These are phyloP conservation scores for Amesomyces nigricolor DNA, from an alignment of 2,329 filamentous ascomycete genomes.

Conservation along the genomic window DNA sequence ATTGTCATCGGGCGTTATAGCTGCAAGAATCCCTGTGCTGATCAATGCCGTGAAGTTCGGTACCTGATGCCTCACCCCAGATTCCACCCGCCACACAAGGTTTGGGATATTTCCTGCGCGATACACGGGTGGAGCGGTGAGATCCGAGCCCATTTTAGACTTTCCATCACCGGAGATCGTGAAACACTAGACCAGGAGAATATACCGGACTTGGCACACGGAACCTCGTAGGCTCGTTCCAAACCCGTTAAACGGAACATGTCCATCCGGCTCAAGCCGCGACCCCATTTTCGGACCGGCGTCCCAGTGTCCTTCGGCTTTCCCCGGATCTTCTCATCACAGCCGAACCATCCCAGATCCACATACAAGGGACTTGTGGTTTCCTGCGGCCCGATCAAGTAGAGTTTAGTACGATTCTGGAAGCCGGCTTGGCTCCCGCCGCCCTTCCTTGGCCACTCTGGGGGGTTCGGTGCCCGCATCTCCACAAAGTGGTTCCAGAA, in stretches of 20 bases:
- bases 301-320: not conserved
- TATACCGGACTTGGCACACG: constrained; percentile 10
- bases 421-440: constrained; percentile 17
- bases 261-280: constrained; percentile 14
- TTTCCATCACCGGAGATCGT: not conserved
- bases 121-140: no score
- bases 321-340: no score
- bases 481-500: constrained; percentile 1
- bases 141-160: no score
- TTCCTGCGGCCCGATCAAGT: constrained; percentile 10
- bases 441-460: constrained; percentile 9
- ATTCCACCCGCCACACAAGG: no score
- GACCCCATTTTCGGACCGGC: constrained; percentile 6
- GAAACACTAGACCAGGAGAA: not conserved
- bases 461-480: constrained; percentile 14
- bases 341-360: not conserved
- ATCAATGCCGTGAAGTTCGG: no score
- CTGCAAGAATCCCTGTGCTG: no score
- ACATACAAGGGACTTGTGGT: not conserved
- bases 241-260: constrained; percentile 14
- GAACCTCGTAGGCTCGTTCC: constrained; percentile 2
- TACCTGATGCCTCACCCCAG: no score
- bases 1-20: no score
- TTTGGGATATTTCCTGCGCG: no score
- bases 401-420: constrained; percentile 18